These are phyloP conservation scores for Colletotrichum phormii DNA, from an alignment of 2,329 filamentous ascomycete genomes.

Conservation along the genomic window DNA sequence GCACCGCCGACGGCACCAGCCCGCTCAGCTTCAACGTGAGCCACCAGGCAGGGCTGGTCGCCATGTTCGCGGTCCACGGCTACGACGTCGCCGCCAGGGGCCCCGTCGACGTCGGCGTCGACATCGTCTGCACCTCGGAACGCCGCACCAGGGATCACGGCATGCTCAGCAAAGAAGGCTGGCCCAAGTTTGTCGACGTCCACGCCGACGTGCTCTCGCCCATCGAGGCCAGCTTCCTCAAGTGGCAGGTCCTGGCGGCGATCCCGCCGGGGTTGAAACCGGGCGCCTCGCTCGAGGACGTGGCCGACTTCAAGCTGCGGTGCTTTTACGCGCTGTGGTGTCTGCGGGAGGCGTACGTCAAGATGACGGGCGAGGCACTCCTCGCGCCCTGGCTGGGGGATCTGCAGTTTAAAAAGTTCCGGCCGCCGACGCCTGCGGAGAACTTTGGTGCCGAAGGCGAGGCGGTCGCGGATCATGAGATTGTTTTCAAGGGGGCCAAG, in stretches of 20 bases:
- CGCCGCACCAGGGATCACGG: conserved; percentile 71
- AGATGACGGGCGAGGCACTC: conserved; percentile 83
- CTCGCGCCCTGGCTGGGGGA: conserved; percentile 78
- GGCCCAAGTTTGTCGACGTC: conserved; percentile 76
- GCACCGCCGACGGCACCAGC: conserved; percentile 58
- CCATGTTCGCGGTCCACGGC: conserved; percentile 66
- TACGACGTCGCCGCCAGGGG: conserved; percentile 38
- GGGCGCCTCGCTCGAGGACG: conserved; percentile 46
- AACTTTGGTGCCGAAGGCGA: conserved; percentile 49
- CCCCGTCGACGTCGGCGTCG: conserved; percentile 71
- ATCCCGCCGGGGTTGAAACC: conserved; percentile 38
- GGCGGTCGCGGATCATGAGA: conserved; percentile 49
- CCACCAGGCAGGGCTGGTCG: conserved; percentile 82
- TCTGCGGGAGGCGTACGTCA: conserved; percentile 84
- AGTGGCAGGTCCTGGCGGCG: conserved; percentile 51
- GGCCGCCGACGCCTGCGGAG: conserved; percentile 58
- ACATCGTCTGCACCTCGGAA: conserved; percentile 82
- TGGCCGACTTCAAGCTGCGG: conserved; percentile 73
- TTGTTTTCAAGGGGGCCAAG: conserved; percentile 52
- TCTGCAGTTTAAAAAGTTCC: conserved; percentile 75
- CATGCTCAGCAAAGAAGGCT: conserved; percentile 67
- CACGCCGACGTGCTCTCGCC: conserved; percentile 77
- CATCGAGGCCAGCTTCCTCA: conserved; percentile 72
- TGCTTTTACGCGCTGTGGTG: conserved; percentile 84
- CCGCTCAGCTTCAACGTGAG: conserved; percentile 78